These are phyloP conservation scores for Pleurotus tuber-regium DNA, from an alignment of 768 basidiomycete genomes.

Conservation along the genomic window DNA sequence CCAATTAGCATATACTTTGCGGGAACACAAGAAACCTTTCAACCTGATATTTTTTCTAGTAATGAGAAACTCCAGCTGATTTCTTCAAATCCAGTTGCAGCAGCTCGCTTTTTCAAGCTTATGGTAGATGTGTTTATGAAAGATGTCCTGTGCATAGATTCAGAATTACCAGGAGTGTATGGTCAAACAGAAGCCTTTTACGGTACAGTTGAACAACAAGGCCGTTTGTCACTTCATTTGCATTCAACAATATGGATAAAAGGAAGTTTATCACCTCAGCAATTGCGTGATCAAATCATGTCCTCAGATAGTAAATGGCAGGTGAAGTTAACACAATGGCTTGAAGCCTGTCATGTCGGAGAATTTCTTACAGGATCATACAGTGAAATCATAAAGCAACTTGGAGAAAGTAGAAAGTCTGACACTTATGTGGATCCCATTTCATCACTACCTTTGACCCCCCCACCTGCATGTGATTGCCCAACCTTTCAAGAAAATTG, in stretches of 20 bases:
- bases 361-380: slow-evolving; percentile 25
- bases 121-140: slow-evolving; percentile 24
- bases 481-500: slow-evolving; percentile 17
- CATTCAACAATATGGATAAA: too few relatives aligned
- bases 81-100: slow-evolving; percentile 27
- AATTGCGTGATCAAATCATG: background rate
- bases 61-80: slow-evolving; percentile 15
- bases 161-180: slow-evolving; percentile 16
- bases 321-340: slow-evolving; percentile 24
- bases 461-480: slow-evolving; percentile 13
- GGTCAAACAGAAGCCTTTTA: slow-evolving; percentile 22
- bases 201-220: slow-evolving; percentile 27
- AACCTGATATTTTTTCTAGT: slow-evolving; percentile 7
- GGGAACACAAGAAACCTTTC: slow-evolving; percentile 10
- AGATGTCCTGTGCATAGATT: slow-evolving; percentile 20
- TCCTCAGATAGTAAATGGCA: slow-evolving; percentile 10
- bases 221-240: background rate
- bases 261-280: background rate
- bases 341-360: slow-evolving; percentile 30
- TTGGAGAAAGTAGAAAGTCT: background rate
- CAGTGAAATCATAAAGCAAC: slow-evolving; percentile 13
- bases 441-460: slow-evolving; percentile 19
- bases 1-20: slow-evolving; percentile 21
- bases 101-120: slow-evolving; percentile 30
- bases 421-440: slow-evolving; percentile 22